Evolutionary conservation across 2,329 filamentous ascomycete genomes (phyloP).

Genomic region (Fusarium avenaceum): DNA sequence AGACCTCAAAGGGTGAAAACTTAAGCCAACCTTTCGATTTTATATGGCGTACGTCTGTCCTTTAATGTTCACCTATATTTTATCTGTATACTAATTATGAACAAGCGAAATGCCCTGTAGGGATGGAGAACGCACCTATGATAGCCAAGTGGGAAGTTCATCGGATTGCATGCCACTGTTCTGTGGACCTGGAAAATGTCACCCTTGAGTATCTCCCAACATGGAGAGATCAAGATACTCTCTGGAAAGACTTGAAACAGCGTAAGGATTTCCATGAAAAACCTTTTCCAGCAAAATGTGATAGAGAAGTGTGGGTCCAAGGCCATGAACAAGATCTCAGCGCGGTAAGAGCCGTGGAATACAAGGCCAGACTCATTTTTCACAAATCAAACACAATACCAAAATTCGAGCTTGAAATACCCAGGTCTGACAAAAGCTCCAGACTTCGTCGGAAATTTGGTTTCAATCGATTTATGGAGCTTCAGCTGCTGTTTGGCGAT

Average conservation of each 20-base stretch:
- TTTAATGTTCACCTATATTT: background rate
- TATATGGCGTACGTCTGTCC: background rate
- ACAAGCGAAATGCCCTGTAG: background rate
- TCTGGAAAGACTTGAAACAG: background rate
- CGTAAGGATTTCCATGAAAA: background rate
- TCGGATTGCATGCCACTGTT: slow-evolving; percentile 6
- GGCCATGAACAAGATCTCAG: background rate
- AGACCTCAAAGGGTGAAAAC: too few species aligned
- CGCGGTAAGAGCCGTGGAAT: background rate
- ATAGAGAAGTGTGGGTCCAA: background rate
- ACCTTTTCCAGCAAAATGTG: background rate
- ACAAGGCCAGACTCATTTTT: background rate
- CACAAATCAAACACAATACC: background rate
- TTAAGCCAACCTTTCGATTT: too few species aligned
- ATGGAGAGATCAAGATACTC: background rate
- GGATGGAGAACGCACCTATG: background rate
- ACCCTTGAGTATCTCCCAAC: background rate
- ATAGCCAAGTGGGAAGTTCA: slow-evolving; percentile 5
- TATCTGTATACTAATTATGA: background rate
- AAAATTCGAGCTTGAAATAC: background rate
- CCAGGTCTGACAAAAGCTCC: background rate
- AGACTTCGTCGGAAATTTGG: slow-evolving; percentile 5
- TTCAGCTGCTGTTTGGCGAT: background rate
- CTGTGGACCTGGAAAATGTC: background rate
- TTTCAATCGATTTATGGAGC: background rate